Percentiles rank a stretch among this genome's conserved stretches.
Evolutionary conservation across 2,329 filamentous ascomycete species (phyloP).

Genomic region (Endothia cerciana): DNA sequence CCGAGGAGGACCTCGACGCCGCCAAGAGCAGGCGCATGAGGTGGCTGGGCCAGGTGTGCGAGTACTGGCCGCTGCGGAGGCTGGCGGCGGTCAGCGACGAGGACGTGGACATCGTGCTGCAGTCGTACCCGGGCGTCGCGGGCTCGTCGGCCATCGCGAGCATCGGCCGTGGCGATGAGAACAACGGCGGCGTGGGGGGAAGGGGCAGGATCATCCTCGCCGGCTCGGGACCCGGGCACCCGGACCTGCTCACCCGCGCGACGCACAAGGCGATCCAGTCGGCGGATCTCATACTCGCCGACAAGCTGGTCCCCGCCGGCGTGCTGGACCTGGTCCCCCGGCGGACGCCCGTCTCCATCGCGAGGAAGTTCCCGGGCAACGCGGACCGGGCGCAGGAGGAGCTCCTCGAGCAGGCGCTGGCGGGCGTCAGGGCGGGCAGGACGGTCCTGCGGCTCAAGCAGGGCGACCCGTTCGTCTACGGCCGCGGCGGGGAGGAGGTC

Average conservation of each 20-base stretch:
- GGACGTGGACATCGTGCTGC: conserved; percentile 78
- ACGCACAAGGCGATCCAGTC: conserved; percentile 75
- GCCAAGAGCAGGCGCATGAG: conserved; percentile 82
- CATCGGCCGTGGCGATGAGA: conserved; percentile 25
- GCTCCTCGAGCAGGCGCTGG: conserved; percentile 76
- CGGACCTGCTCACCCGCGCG: conserved; percentile 84
- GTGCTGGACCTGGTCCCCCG: conserved; percentile 90
- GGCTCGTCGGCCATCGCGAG: conserved; percentile 25
- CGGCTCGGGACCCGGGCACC: conserved; percentile 90
- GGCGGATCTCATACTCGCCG: conserved; percentile 80
- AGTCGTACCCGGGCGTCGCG: conserved; percentile 60
- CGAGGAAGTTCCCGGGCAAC: conserved; percentile 96
- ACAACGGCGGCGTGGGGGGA: conserved; percentile 33
- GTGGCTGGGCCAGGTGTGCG: conserved; percentile 95
- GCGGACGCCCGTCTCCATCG: conserved; percentile 86
- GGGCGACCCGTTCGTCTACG: conserved; percentile 95
- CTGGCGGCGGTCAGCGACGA: conserved; percentile 79
- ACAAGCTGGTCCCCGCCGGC: conserved; percentile 82
- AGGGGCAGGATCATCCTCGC: conserved; percentile 80
- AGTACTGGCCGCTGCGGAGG: conserved; percentile 92
- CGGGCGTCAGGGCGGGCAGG: conserved; percentile 67
- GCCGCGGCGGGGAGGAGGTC: conserved; percentile 90
- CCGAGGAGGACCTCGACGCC: conserved; percentile 72
- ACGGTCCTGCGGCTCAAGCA: conserved; percentile 91
- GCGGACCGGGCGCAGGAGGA: conserved; percentile 93